Evolutionary conservation across 139 green algal species (phyloP).

Genomic region (Marvania coccoides): DNA sequence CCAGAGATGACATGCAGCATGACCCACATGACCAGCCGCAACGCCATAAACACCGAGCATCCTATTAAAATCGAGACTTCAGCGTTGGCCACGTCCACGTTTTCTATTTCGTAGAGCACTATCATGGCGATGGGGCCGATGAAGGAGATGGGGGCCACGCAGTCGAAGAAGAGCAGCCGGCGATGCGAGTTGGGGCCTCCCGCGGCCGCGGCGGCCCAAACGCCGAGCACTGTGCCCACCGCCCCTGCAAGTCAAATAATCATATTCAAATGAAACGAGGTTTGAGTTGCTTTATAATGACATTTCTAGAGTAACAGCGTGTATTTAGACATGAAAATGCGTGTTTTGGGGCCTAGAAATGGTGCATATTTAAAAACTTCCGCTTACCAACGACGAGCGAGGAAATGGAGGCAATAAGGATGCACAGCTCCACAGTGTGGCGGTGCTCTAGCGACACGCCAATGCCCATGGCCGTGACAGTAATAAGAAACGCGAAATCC

Average conservation of each 20-base stretch:
- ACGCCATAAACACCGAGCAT: constrained; percentile 3
- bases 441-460: neutral
- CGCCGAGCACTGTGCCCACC: neutral
- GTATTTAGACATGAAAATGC: too few relatives aligned
- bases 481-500: constrained; percentile 1
- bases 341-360: too few relatives aligned
- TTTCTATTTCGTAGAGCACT: neutral
- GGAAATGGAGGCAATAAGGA: neutral
- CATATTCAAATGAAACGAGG: too few relatives aligned
- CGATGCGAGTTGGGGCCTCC: neutral
- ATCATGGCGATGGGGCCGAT: constrained; percentile 3
- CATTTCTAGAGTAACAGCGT: too few relatives aligned
- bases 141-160: neutral
- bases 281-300: too few relatives aligned
- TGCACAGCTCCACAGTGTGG: neutral
- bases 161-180: neutral
- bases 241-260: too few relatives aligned
- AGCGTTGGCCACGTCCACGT: neutral
- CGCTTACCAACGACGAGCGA: neutral
- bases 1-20: neutral
- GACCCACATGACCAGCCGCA: neutral
- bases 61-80: neutral
- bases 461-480: neutral
- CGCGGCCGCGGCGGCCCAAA: neutral
- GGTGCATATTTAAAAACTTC: too few relatives aligned